Conservation (phyloP, 106 monocot genomes). For the Dendrobium catenatum region DNA sequence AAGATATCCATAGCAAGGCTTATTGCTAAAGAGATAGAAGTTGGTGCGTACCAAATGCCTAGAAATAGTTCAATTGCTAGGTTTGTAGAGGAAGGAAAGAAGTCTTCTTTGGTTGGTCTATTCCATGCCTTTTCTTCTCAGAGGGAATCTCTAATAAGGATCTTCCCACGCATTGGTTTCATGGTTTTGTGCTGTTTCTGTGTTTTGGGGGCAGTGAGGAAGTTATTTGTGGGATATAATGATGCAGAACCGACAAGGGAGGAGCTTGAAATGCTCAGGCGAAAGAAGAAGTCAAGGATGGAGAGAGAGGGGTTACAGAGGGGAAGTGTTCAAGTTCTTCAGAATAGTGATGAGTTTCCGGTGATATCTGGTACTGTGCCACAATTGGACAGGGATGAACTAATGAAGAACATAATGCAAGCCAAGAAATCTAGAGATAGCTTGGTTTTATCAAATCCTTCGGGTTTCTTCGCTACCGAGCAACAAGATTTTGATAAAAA, state of each 20-base stretch:
- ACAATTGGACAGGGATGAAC: constrained; percentile 44
- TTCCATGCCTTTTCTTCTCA: constrained; percentile 3
- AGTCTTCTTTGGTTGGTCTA: constrained; percentile 17
- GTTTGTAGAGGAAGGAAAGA: constrained; percentile 31
- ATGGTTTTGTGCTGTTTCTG: constrained; percentile 29
- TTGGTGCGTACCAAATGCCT: constrained; percentile 23
- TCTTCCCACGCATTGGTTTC: constrained; percentile 26
- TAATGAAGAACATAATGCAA: constrained; percentile 37
- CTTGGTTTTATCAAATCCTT: constrained; percentile 6
- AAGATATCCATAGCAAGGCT: constrained; percentile 36
- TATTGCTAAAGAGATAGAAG: constrained; percentile 42
- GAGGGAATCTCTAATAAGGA: constrained; percentile 9
- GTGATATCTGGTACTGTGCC: constrained; percentile 28
- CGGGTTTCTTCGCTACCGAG: not conserved
- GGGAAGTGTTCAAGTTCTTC: constrained; percentile 44
- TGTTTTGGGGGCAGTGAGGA: constrained; percentile 24
- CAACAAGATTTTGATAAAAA: constrained; percentile 42
- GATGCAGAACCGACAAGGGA: constrained; percentile 33
- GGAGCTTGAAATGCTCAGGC: constrained; percentile 69
- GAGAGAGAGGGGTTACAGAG: constrained; percentile 30
- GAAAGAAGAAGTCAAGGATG: constrained; percentile 62
- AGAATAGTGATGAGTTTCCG: constrained; percentile 16
- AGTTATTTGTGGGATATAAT: constrained; percentile 19
- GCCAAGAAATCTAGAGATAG: constrained; percentile 15
- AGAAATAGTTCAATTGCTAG: constrained; percentile 41